These are phyloP conservation scores for Puccinia coronata DNA, from an alignment of 1,284 basidiomycete species.

Conservation along the genomic window DNA sequence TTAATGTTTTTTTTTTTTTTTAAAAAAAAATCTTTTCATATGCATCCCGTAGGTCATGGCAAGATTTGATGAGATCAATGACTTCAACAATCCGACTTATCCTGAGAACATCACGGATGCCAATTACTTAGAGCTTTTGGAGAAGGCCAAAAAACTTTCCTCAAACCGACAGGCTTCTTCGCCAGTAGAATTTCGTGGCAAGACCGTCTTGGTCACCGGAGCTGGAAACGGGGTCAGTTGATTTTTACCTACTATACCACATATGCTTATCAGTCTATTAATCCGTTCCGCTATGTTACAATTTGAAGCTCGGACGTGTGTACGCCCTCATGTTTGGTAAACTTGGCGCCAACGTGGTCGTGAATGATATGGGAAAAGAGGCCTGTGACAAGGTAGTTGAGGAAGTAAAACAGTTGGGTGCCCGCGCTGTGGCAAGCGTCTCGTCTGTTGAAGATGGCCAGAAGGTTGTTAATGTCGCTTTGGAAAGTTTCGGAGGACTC, in stretches of 20 bases:
- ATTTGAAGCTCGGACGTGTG: slow-evolving; percentile 71
- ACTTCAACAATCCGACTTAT: slow-evolving; percentile 74
- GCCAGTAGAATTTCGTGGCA: slow-evolving; percentile 77
- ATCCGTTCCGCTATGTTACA: slow-evolving; percentile 51
- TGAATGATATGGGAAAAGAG: slow-evolving; percentile 91
- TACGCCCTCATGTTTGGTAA: slow-evolving; percentile 89
- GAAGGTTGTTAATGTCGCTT: slow-evolving; percentile 79
- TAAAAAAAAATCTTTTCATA: too few relatives aligned
- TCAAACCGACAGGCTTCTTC: slow-evolving; percentile 73
- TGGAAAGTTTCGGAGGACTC: slow-evolving; percentile 83
- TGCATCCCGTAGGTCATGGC: slow-evolving; percentile 67
- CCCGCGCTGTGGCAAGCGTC: slow-evolving; percentile 79
- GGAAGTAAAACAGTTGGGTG: slow-evolving; percentile 85
- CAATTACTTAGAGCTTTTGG: slow-evolving; percentile 65
- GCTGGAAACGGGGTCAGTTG: slow-evolving; percentile 71
- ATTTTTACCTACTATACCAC: background rate
- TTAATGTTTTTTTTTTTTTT: background rate
- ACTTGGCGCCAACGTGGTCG: slow-evolving; percentile 91
- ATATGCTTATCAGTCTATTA: background rate
- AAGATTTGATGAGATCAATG: slow-evolving; percentile 76
- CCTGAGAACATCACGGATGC: slow-evolving; percentile 71
- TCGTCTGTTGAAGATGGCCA: slow-evolving; percentile 89
- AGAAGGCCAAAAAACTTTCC: slow-evolving; percentile 69
- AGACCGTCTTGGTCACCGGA: slow-evolving; percentile 93
- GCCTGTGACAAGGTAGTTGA: slow-evolving; percentile 79